A percentile compares a stretch with the other conserved stretches of the same genome.
Conservation (phyloP, 2,329 filamentous ascomycete genomes). For the Fusarium annulatum region DNA sequence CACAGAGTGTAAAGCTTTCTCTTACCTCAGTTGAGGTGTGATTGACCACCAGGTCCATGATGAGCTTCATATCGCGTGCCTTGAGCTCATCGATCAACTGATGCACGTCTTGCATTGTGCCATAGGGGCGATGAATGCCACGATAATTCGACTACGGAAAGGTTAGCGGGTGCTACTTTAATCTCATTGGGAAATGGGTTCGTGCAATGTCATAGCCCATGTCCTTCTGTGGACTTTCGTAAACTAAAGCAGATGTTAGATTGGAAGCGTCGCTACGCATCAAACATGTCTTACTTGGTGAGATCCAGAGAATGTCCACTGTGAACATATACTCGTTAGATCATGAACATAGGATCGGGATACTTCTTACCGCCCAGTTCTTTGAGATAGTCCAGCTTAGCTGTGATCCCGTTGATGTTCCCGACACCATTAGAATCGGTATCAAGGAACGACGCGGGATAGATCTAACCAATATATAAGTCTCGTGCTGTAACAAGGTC, state of each 20-base stretch:
- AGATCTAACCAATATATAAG: constrained; percentile 60
- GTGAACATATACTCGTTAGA: background rate
- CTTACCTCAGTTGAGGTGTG: constrained; percentile 33
- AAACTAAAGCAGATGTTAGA: background rate
- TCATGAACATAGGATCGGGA: rapidly evolving
- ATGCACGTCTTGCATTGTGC: constrained; percentile 35
- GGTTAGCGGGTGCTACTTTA: background rate
- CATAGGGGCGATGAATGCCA: constrained; percentile 32
- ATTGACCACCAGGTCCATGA: constrained; percentile 39
- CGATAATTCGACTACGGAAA: constrained; percentile 24
- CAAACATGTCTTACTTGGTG: background rate
- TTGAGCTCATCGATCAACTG: constrained; percentile 33
- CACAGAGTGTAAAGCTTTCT: rapidly evolving
- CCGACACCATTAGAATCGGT: constrained; percentile 64
- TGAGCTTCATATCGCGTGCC: constrained; percentile 25
- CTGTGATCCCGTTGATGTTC: constrained; percentile 63
- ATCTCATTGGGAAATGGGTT: background rate
- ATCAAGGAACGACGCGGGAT: constrained; percentile 66
- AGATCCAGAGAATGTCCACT: constrained; percentile 10
- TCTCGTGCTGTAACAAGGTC: too few relatives aligned
- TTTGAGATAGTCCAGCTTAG: constrained; percentile 60
- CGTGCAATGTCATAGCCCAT: constrained; percentile 40
- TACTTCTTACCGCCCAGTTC: constrained; percentile 16
- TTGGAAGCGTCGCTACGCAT: rapidly evolving
- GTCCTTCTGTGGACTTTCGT: constrained; percentile 38